Evolutionary conservation across 352 stramenopile species (phyloP).

Genomic region (Globisporangium cylindrosporum): DNA sequence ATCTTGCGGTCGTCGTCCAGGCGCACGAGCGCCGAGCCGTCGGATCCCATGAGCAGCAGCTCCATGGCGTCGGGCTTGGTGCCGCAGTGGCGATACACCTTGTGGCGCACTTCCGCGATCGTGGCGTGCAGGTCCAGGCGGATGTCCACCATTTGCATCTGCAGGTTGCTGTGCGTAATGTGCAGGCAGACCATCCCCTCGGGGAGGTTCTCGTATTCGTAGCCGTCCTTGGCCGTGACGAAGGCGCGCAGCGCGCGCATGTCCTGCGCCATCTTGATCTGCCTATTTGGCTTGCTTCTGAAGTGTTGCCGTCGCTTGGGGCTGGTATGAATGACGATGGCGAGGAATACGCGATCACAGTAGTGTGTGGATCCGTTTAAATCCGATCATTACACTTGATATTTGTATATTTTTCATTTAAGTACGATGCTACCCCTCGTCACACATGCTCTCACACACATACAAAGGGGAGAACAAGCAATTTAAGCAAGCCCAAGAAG

Average conservation of each 20-base stretch:
- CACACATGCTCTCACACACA: not conserved
- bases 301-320: not conserved
- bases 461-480: constrained; percentile 7
- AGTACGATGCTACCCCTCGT: constrained; percentile 1
- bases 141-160: constrained; percentile 96
- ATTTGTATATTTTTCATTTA: not conserved
- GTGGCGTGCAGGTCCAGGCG: constrained; percentile 93
- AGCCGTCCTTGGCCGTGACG: constrained; percentile 82
- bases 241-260: constrained; percentile 72
- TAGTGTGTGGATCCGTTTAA: constrained; percentile 15
- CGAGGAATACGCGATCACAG: not conserved
- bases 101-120: constrained; percentile 86
- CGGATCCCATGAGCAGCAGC: constrained; percentile 52
- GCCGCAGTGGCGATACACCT: constrained; percentile 95
- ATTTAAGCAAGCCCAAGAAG: constrained; percentile 10
- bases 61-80: constrained; percentile 91
- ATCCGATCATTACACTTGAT: constrained; percentile 13
- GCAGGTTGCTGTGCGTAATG: constrained; percentile 98
- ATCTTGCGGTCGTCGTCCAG: constrained; percentile 80
- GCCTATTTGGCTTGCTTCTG: not conserved
- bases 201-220: constrained; percentile 83
- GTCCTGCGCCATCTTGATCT: constrained; percentile 57
- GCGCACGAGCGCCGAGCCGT: constrained; percentile 41
- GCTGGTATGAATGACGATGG: not conserved
- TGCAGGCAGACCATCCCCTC: constrained; percentile 92